A percentile compares a stretch with the other conserved stretches of the same genome.
Evolutionary conservation across 2,329 filamentous ascomycete species (phyloP).

Genomic region (Ambrosiella xylebori): DNA sequence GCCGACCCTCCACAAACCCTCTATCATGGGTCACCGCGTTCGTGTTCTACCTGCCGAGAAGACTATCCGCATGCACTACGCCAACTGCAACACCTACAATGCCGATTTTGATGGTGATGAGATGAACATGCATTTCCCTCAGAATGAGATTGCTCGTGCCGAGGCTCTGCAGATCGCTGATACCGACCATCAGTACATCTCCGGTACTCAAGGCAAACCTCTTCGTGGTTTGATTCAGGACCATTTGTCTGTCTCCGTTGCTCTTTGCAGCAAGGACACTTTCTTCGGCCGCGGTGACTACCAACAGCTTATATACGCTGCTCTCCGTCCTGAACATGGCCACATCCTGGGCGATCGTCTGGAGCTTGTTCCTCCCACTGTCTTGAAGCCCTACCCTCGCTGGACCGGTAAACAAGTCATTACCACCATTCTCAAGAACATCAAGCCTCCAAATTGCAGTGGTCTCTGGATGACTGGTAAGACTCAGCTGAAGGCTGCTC

Average conservation of each 20-base stretch:
- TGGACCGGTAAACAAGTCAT: conserved; percentile 98
- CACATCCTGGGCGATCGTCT: conserved; percentile 74
- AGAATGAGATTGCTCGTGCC: conserved; percentile 84
- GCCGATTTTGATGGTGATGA: conserved; percentile 98
- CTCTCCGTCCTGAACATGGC: conserved; percentile 73
- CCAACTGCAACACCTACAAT: conserved; percentile 98
- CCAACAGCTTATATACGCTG: conserved; percentile 83
- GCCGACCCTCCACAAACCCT: conserved; percentile 93
- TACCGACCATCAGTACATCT: conserved; percentile 93
- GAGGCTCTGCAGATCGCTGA: conserved; percentile 89
- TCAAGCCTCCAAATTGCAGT: conserved; percentile 58
- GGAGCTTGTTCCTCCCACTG: conserved; percentile 60
- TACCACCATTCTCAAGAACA: conserved; percentile 82
- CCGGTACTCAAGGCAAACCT: conserved; percentile 82
- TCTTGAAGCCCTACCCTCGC: conserved; percentile 61
- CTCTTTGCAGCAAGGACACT: conserved; percentile 76
- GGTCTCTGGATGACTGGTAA: conserved; percentile 66
- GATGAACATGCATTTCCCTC: conserved; percentile 99
- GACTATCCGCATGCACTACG: conserved; percentile 98
- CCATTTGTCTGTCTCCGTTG: conserved; percentile 87
- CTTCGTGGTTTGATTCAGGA: conserved; percentile 94
- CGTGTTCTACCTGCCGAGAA: conserved; percentile 86
- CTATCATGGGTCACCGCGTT: conserved; percentile 95
- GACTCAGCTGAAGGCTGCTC: conserved; percentile 57
- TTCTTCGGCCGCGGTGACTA: conserved; percentile 82